phyloP scores from a whole-genome alignment of 129 eudicot genomes.

The Pseudognaphalium luteoalbum region DNA sequence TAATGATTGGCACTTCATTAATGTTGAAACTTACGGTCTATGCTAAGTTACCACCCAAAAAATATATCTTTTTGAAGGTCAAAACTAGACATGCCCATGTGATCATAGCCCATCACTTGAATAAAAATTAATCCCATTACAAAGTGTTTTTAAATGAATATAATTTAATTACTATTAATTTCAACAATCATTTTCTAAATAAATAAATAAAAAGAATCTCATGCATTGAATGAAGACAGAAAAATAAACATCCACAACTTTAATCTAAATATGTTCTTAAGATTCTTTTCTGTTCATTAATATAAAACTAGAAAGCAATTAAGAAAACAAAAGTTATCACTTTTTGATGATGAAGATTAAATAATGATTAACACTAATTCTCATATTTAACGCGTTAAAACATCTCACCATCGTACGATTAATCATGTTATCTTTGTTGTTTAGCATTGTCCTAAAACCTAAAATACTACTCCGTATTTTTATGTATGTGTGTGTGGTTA shows the following conservation, averaged over 20 bases:
- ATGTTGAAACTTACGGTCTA: conserved; percentile 33
- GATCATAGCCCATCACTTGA: conserved; percentile 34
- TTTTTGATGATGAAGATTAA: conserved; percentile 16
- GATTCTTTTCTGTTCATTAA: conserved; percentile 18
- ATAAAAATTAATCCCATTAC: conserved; percentile 30
- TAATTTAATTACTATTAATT: background rate
- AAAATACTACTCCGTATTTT: no score
- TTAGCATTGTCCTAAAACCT: conserved; percentile 12
- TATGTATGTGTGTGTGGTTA: no score
- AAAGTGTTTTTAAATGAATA: conserved; percentile 23
- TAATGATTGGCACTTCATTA: conserved; percentile 8
- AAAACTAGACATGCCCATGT: conserved; percentile 45
- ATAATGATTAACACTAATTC: conserved; percentile 15
- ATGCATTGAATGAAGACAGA: conserved; percentile 36
- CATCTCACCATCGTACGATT: conserved; percentile 25
- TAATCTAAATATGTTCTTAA: conserved; percentile 12
- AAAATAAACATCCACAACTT: conserved; percentile 16
- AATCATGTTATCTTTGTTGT: conserved; percentile 28
- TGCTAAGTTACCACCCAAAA: conserved; percentile 17
- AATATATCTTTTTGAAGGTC: conserved; percentile 32
- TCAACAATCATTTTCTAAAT: conserved; percentile 14
- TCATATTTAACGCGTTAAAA: conserved; percentile 28
- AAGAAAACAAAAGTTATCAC: conserved; percentile 14
- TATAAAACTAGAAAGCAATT: conserved; percentile 20
- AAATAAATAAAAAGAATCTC: conserved; percentile 18